Percentiles rank a stretch among this genome's conserved stretches.
Evolutionary conservation across 345 rosid genomes (phyloP).

Genomic region (Gossypium raimondii): DNA sequence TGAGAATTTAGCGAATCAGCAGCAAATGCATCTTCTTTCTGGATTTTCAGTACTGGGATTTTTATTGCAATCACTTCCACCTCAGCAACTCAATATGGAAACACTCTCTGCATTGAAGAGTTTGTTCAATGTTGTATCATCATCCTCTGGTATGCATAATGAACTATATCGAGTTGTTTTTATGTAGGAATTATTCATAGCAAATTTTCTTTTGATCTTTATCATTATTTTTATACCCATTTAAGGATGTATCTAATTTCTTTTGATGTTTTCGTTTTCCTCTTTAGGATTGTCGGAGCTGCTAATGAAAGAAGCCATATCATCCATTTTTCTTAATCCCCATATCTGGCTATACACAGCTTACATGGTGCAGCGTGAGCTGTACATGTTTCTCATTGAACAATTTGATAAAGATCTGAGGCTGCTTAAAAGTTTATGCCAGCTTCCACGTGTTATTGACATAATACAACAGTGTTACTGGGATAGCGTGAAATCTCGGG

Average conservation of each 20-base stretch:
- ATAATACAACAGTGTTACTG: slow-evolving; percentile 75
- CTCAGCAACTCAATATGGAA: slow-evolving; percentile 85
- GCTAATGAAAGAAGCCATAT: slow-evolving; percentile 80
- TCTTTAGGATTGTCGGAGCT: slow-evolving; percentile 65
- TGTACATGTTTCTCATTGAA: slow-evolving; percentile 88
- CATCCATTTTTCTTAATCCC: slow-evolving; percentile 84
- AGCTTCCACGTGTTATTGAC: slow-evolving; percentile 75
- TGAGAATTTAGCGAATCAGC: slow-evolving; percentile 89
- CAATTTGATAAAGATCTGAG: slow-evolving; percentile 83
- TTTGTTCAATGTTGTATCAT: slow-evolving; percentile 66
- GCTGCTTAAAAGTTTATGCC: slow-evolving; percentile 67
- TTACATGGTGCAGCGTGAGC: slow-evolving; percentile 86
- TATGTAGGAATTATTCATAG: background rate
- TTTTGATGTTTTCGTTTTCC: slow-evolving; percentile 8
- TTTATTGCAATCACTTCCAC: slow-evolving; percentile 83
- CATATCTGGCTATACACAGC: slow-evolving; percentile 73
- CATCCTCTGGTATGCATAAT: slow-evolving; percentile 60
- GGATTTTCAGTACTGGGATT: slow-evolving; percentile 91
- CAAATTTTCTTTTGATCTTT: background rate
- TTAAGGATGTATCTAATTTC: slow-evolving; percentile 9
- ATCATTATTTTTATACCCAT: slow-evolving; percentile 6
- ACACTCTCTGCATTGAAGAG: slow-evolving; percentile 87
- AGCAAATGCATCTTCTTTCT: slow-evolving; percentile 90
- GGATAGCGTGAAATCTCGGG: slow-evolving; percentile 66
- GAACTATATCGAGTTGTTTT: slow-evolving; percentile 10